Evolutionary conservation across 2,329 filamentous ascomycete genomes (phyloP).

Genomic region (Aspergillus neotritici): DNA sequence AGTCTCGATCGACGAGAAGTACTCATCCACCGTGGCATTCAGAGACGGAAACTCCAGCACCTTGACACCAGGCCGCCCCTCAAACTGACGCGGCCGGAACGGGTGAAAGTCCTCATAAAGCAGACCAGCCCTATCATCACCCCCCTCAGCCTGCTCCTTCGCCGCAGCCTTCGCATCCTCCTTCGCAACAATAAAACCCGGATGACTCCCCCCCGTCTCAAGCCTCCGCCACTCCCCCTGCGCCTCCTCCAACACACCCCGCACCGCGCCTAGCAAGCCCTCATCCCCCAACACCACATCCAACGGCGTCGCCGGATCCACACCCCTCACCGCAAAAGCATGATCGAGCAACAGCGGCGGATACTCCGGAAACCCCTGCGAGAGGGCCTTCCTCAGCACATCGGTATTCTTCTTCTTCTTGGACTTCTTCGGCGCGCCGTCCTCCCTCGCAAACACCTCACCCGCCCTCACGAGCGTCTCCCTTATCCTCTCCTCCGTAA

Average conservation of each 20-base stretch:
- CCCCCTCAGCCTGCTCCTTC: conserved; percentile 28
- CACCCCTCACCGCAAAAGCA: conserved; percentile 62
- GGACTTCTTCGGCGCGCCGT: conserved; percentile 55
- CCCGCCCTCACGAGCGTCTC: conserved; percentile 63
- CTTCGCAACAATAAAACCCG: conserved; percentile 85
- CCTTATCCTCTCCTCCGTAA: conserved; percentile 68
- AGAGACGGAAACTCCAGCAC: conserved; percentile 77
- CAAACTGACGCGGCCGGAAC: conserved; percentile 76
- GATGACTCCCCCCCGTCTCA: conserved; percentile 58
- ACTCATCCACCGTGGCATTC: conserved; percentile 91
- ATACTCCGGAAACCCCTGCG: conserved; percentile 78
- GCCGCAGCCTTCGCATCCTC: conserved; percentile 33
- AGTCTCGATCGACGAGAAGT: conserved; percentile 93
- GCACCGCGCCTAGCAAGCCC: conserved; percentile 58
- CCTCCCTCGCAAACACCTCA: conserved; percentile 34
- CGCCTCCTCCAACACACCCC: conserved; percentile 64
- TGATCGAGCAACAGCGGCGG: conserved; percentile 86
- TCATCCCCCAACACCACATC: conserved; percentile 66
- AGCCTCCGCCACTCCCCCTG: conserved; percentile 64
- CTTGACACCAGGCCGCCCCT: conserved; percentile 57
- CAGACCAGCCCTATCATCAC: conserved; percentile 43
- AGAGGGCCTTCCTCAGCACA: conserved; percentile 71
- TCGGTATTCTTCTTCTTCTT: conserved; percentile 70
- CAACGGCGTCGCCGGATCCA: conserved; percentile 63
- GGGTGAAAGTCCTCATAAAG: conserved; percentile 96